Evolutionary conservation across 257 asterid species (phyloP), one percentile per base, ranked within the genome.

Genomic region (Scutellaria galericulata): DNA sequence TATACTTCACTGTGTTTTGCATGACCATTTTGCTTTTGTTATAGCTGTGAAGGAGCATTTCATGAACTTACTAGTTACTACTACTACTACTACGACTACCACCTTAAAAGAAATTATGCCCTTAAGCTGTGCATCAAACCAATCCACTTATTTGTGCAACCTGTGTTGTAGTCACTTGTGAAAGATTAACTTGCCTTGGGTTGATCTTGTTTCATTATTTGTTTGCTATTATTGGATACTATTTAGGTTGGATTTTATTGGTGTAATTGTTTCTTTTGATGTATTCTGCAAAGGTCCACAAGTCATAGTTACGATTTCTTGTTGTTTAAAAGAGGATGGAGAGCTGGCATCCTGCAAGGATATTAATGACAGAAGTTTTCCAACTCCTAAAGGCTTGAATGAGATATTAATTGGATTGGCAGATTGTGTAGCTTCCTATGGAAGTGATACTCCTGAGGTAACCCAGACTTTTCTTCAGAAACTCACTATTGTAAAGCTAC

Each of bases 401-500:
- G 79, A 69, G 68, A 83, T 89, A 61, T 82, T 91, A 69, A 78
- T 81, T 57, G 90, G 92, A 73, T 79, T 94, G 83, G 95, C 87
- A 45, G 95, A 87, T 57, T 89, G 96, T 83, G 78, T 94, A 58
- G 76, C 90, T 68, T 89, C 81, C 89, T 80, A 78, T 13, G 90
- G 91, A 66, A 87, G 81, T 80, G 76, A 72, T 77, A 83, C 90
- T 63, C 78, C 81, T 7, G 84, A 86, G 90, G 98, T 94, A 77
- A 78, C 83, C 64, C 45, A 47, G 18, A 41, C 64, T 60, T 75
- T 74, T 74, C 53, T 31, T 31, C 3, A 40, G 55, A 39, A 39
- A 52, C 45, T 1, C 56, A 9, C 61, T 9, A 70, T 60, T 52
- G 39, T 60, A 42, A 31, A 58, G 64, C 64, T 67, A 68, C 70